Percentiles rank a stretch among this genome's conserved stretches.
These are phyloP conservation scores for Trichopus zeylanicus DNA, from an alignment of 116 monocot species.

Conservation along the genomic window DNA sequence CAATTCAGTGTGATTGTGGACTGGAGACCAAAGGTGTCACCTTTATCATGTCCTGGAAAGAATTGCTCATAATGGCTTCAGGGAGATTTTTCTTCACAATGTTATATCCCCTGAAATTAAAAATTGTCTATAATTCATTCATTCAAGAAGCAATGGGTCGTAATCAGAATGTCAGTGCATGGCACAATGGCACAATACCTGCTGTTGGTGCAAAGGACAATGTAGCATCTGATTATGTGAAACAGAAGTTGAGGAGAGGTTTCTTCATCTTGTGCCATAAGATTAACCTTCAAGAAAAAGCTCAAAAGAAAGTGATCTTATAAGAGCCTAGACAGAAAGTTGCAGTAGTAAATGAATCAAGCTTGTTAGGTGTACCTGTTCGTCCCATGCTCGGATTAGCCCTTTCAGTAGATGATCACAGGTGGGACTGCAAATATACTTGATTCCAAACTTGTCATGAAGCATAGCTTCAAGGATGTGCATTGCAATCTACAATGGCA, in stretches of 20 bases:
- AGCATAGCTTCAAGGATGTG: conserved; percentile 54
- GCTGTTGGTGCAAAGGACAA: conserved; percentile 27
- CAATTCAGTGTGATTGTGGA: not conserved
- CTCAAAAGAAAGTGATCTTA: not conserved
- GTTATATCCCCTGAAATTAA: conserved; percentile 25
- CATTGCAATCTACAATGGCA: conserved; percentile 40
- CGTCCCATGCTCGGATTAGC: conserved; percentile 27
- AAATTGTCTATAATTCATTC: not conserved
- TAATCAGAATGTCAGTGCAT: no score
- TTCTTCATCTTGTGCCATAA: conserved; percentile 14
- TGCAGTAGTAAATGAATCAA: not conserved
- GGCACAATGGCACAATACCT: conserved; percentile 26
- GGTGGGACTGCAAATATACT: conserved; percentile 20
- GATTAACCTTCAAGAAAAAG: conserved; percentile 16
- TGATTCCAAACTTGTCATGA: conserved; percentile 19
- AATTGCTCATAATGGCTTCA: conserved; percentile 10
- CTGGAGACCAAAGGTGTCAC: conserved; percentile 7
- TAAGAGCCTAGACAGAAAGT: not conserved
- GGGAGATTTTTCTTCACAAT: conserved; percentile 23
- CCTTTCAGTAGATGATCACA: conserved; percentile 9
- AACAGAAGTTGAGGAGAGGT: conserved; percentile 51
- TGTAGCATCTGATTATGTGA: conserved; percentile 50
- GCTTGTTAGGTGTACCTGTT: conserved; percentile 18
- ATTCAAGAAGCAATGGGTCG: no score
- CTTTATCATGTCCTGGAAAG: conserved; percentile 20